Evolutionary conservation across 768 basidiomycete genomes (phyloP).

Genomic region (Pholiota conissans): DNA sequence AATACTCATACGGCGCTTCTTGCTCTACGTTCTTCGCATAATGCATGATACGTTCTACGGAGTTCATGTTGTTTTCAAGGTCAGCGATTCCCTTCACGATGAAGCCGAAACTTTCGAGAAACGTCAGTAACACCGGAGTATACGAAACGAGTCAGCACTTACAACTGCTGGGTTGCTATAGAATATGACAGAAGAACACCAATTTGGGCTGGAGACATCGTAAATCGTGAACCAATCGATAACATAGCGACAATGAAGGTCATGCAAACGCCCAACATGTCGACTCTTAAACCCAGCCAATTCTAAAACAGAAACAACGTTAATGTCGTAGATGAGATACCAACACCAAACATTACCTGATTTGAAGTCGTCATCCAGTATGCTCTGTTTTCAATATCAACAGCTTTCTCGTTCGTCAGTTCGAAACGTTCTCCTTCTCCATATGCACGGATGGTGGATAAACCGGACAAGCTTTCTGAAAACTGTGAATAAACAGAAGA

Average conservation of each 20-base stretch:
- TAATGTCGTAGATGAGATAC: conserved; percentile 25
- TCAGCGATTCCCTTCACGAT: conserved; percentile 78
- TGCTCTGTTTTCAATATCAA: conserved; percentile 87
- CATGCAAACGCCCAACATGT: conserved; percentile 71
- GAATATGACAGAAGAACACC: conserved; percentile 80
- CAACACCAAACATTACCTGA: conserved; percentile 46
- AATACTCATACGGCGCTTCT: conserved; percentile 70
- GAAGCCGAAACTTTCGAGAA: conserved; percentile 59
- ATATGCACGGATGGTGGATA: conserved; percentile 88
- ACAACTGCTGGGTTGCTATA: conserved; percentile 72
- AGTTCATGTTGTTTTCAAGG: conserved; percentile 93
- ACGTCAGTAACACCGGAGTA: conserved; percentile 1
- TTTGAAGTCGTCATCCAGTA: conserved; percentile 88
- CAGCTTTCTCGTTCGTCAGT: conserved; percentile 67
- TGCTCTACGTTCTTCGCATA: conserved; percentile 85
- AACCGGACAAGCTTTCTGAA: conserved; percentile 84
- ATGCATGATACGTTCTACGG: conserved; percentile 82
- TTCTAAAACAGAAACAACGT: conserved; percentile 42
- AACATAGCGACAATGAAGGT: conserved; percentile 82
- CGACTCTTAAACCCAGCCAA: conserved; percentile 84
- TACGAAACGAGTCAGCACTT: conserved; percentile 14
- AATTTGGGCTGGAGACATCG: conserved; percentile 77
- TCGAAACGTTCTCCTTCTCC: conserved; percentile 77
- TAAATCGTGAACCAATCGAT: conserved; percentile 70
- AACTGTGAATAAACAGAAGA: conserved; percentile 91